Evolutionary conservation across 2,329 filamentous ascomycete species (phyloP), one percentile per base, ranked within the genome.

Genomic region (Fusarium sp.): DNA sequence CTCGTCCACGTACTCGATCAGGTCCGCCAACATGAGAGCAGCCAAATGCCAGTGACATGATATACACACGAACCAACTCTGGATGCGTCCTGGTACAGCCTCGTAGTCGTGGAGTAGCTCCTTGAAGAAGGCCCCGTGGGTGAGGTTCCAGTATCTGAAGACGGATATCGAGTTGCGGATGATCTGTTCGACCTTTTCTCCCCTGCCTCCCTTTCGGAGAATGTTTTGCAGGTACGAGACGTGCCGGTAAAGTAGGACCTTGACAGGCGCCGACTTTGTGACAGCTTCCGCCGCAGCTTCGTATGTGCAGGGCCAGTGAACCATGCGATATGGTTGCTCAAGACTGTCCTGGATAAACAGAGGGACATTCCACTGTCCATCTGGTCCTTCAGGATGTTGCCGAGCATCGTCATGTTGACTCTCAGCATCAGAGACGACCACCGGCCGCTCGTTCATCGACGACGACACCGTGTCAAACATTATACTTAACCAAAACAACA

Each of bases 381-480:
- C 63, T 1, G 56, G 36, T 10, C 59, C 33, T 6, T 73, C 68
- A 4, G 73, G 31, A 10, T 72, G 68, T 8, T 77, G 74, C 20
- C 66, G 66, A 38, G 66, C 73, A 25, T 73, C 77, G 10, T 81
- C 79, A 63, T 80, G 81, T 36, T 83, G 82, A 54, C 82, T 83
- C 54, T 84, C 82, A n/a, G 84, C 81, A 52, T 84, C 83, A 1
- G 79, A 75, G 3, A 85, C 79, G 0, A 82, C 81, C 5, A 84
- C 77, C 0, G 79, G 77, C 27, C 79, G 71, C 67, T 80, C 71
- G 36, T 87, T 84, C 83, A 91, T 88, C 1, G 88, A 87, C 0
- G 89, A 85, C 0, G 87, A 89, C 10, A 90, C 79, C 0, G 88
- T 90, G 74, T 91, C 89, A 57, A 89, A 88, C 88, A 91, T 91